These are phyloP conservation scores for Plasmodium fragile DNA, from an alignment of 169 alveolate species.

Conservation along the genomic window DNA sequence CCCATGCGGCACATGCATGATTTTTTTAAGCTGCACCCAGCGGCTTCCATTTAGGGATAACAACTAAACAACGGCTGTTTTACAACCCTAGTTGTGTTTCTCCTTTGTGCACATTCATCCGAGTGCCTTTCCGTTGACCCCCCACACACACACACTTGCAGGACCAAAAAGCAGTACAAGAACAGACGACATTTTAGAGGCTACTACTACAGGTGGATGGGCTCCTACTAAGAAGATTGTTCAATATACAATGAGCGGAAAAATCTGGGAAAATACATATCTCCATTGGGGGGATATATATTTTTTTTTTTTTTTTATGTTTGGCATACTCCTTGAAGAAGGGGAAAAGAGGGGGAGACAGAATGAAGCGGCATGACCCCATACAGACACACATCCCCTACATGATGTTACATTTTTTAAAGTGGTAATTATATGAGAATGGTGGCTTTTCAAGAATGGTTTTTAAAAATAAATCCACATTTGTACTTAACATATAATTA, in stretches of 20 bases:
- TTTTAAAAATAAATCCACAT: neutral
- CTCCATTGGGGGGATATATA: neutral
- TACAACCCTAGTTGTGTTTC: neutral
- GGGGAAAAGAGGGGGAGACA: neutral
- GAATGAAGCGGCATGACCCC: neutral
- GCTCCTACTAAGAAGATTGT: slow-evolving; percentile 35
- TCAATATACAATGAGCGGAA: neutral
- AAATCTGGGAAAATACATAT: neutral
- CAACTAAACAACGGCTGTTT: neutral
- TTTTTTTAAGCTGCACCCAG: neutral
- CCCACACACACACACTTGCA: neutral
- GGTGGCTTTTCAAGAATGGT: neutral
- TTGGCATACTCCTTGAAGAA: neutral
- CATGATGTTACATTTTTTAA: neutral
- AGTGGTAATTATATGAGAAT: neutral
- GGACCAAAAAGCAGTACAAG: slow-evolving; percentile 72
- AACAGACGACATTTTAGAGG: slow-evolving; percentile 73
- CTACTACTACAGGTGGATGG: slow-evolving; percentile 73
- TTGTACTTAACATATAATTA: neutral
- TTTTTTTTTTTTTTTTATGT: neutral
- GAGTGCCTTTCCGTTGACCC: neutral
- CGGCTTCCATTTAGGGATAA: neutral
- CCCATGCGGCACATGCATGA: neutral
- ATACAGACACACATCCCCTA: neutral
- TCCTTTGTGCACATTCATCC: neutral